phyloP scores from a whole-genome alignment of 495 filamentous ascomycete genomes.

The Darksidea phi region DNA sequence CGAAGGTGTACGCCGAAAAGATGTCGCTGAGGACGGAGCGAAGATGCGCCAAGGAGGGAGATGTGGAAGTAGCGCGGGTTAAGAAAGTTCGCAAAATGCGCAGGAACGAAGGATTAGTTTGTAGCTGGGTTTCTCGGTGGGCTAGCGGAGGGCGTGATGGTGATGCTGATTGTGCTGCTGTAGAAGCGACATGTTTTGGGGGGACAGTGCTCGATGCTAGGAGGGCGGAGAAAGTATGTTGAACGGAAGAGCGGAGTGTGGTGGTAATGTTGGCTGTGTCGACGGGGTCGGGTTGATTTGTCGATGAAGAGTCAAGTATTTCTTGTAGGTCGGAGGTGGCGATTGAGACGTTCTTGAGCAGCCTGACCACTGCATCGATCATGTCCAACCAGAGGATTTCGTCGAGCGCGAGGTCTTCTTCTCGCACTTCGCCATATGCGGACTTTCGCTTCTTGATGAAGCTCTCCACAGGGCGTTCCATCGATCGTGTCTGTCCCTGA shows the following conservation, averaged over 20 bases:
- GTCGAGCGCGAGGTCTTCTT: conserved; percentile 68
- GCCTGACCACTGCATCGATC: conserved; percentile 77
- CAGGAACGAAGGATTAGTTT: conserved; percentile 73
- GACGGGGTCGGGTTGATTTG: conserved; percentile 13
- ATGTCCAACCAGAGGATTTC: conserved; percentile 89
- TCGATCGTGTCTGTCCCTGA: conserved; percentile 77
- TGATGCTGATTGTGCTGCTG: conserved; percentile 29
- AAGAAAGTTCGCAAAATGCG: conserved; percentile 88
- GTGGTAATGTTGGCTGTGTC: conserved; percentile 52
- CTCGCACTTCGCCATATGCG: conserved; percentile 40
- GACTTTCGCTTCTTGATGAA: conserved; percentile 47
- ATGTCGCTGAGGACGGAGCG: conserved; percentile 81
- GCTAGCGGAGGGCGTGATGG: conserved; percentile 39
- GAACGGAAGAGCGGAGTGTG: conserved; percentile 73
- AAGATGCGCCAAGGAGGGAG: conserved; percentile 83
- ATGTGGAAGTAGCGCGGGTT: conserved; percentile 73
- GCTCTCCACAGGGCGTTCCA: conserved; percentile 26
- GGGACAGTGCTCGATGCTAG: conserved; percentile 50
- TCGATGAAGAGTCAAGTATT: neutral
- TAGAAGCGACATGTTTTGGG: conserved; percentile 54
- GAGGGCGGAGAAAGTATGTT: conserved; percentile 85
- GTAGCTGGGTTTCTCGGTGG: conserved; percentile 38
- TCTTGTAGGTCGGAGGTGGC: conserved; percentile 30
- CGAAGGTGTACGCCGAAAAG: conserved; percentile 93
- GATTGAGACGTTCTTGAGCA: conserved; percentile 57